Evolutionary conservation across 1,284 basidiomycete species (phyloP), one percentile per base, ranked within the genome.

Genomic region (Trichosporon inkin): DNA sequence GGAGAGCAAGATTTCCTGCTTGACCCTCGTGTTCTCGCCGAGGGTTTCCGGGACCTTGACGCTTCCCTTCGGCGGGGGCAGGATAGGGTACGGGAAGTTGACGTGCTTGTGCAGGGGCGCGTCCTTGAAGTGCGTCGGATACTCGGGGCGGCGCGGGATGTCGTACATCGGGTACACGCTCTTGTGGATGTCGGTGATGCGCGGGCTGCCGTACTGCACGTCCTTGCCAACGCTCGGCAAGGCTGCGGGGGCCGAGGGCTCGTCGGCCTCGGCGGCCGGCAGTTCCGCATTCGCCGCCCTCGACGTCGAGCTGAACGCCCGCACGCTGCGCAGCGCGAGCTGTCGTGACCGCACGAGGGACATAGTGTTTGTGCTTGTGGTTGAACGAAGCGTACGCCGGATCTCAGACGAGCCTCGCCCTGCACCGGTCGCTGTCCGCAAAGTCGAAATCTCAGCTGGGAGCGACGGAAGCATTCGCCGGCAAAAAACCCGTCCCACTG

Each of bases 61-160:
- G 38, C 16, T 10, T 8, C 16, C 22, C 16, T 55, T 49, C 0
- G 40, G 19, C 4, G 55, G 41, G 4, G 64, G 51, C 41, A 68
- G 69, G 41, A 73, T 49, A 0, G 62, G 64, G 22, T 61, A n/a
- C 10, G 73, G 71, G 61, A 65, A 67, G 58, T 75, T 75, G 66
- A 75, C 69, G 57, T 69, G 68, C 59, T 69, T 64, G 64, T 70
- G 70, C 19, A 55, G 17, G 3, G 70, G 71, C 2, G 60, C 58
- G 35, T 64, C 54, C n/a, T 57, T 36, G 60, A 63, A 58, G 13
- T 52, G 59, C 34, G 63, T 60, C 7, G 67, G 67, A 58, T 60
- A 72, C 22, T 54, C 41, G n/a, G 64, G 52, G 10, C 60, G 44
- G 22, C 69, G 68, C 16, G 69, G 69, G n/a, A 71, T 64, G n/a